phyloP scores from a whole-genome alignment of 768 basidiomycete genomes.

The Psilocybe sp. region DNA sequence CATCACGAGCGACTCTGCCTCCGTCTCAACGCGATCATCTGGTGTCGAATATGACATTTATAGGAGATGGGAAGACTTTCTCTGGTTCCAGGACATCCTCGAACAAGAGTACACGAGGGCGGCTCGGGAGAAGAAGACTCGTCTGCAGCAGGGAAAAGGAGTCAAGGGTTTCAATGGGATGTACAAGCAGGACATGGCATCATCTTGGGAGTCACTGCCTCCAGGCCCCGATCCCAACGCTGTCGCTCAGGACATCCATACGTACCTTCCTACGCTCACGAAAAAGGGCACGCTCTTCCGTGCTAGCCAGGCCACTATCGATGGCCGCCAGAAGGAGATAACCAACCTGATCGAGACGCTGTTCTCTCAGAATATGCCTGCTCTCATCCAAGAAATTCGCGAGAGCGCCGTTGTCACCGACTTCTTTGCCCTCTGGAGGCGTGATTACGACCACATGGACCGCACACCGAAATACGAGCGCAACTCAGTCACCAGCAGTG shows the following conservation, averaged over 20 bases:
- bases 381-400: slow-evolving; percentile 64
- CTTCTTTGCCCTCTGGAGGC: slow-evolving; percentile 78
- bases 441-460: slow-evolving; percentile 61
- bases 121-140: slow-evolving; percentile 64
- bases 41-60: slow-evolving; percentile 66
- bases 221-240: slow-evolving; percentile 79
- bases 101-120: slow-evolving; percentile 62
- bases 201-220: slow-evolving; percentile 84
- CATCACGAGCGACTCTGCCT: slow-evolving; percentile 32
- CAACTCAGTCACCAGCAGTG: slow-evolving; percentile 48
- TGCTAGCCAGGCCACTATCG: slow-evolving; percentile 61
- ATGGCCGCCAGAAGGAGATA: slow-evolving; percentile 63
- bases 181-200: slow-evolving; percentile 67
- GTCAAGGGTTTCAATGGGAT: slow-evolving; percentile 68
- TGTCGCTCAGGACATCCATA: slow-evolving; percentile 67
- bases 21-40: slow-evolving; percentile 34
- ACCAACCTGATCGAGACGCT: slow-evolving; percentile 55
- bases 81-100: slow-evolving; percentile 69
- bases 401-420: slow-evolving; percentile 56
- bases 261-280: slow-evolving; percentile 61
- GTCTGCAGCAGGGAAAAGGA: slow-evolving; percentile 70
- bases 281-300: slow-evolving; percentile 75
- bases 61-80: slow-evolving; percentile 81
- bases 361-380: slow-evolving; percentile 59
- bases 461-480: slow-evolving; percentile 34